phyloP scores from a whole-genome alignment of 2,329 filamentous ascomycete genomes.

The Canariomyces notabilis region DNA sequence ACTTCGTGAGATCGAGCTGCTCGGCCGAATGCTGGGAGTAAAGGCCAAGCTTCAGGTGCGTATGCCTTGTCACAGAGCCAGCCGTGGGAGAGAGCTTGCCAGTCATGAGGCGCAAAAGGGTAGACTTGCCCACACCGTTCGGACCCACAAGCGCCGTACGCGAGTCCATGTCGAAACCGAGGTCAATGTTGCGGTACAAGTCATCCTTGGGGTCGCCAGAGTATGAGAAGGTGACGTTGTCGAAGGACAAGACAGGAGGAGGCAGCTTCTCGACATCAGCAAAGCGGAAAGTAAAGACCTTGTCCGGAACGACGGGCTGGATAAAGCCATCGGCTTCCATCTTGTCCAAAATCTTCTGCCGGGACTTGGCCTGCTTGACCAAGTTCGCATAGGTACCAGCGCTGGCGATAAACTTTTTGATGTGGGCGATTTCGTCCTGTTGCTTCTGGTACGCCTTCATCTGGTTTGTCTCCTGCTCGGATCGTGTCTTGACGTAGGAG shows the following conservation, averaged over 20 bases:
- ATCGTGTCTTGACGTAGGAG: constrained; percentile 89
- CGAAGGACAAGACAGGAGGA: constrained; percentile 91
- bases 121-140: constrained; percentile 99
- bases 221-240: constrained; percentile 97
- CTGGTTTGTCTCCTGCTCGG: constrained; percentile 95
- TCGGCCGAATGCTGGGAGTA: constrained; percentile 99
- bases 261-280: constrained; percentile 99
- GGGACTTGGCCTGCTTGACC: constrained; percentile 96
- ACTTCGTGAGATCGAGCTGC: constrained; percentile 97
- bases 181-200: constrained; percentile 92
- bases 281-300: constrained; percentile 95
- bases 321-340: constrained; percentile 99
- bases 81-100: constrained; percentile 82
- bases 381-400: constrained; percentile 99
- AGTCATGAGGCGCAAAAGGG: constrained; percentile 91
- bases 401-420: constrained; percentile 99
- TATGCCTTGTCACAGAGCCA: constrained; percentile 83
- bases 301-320: constrained; percentile 78
- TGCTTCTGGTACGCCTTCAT: constrained; percentile 99
- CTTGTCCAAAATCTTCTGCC: constrained; percentile 99
- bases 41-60: constrained; percentile 95
- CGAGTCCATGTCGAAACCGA: constrained; percentile 99
- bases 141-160: constrained; percentile 94
- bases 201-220: constrained; percentile 85
- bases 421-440: constrained; percentile 97